Conservation (phyloP, 306 rosid species). For the Acacia crassicarpa region DNA sequence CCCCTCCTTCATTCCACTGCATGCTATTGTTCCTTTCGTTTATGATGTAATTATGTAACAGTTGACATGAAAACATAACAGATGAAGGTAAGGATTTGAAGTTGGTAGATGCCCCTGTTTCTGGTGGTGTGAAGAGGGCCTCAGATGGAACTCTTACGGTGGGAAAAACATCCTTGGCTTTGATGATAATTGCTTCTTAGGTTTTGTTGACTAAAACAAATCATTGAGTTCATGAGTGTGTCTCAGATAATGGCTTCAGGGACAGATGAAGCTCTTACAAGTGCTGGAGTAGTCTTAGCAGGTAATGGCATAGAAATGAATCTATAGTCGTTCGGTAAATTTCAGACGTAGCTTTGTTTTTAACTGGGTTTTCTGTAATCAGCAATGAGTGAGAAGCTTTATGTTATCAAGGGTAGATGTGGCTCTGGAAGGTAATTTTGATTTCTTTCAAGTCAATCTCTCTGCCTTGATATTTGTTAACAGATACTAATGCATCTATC, state of each 20-base stretch:
- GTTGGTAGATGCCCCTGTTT: slow-evolving; percentile 97
- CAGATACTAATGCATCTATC: slow-evolving; percentile 2
- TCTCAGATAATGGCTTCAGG: slow-evolving; percentile 92
- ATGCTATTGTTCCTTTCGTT: slow-evolving; percentile 24
- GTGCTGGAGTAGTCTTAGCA: slow-evolving; percentile 77
- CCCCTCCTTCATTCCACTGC: slow-evolving; percentile 8
- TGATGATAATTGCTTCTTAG: slow-evolving; percentile 20
- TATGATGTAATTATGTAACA: slow-evolving; percentile 36
- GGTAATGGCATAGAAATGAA: slow-evolving; percentile 51
- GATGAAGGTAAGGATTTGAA: slow-evolving; percentile 80
- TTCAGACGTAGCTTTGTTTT: slow-evolving; percentile 30
- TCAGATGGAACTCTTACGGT: slow-evolving; percentile 87
- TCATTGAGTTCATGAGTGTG: slow-evolving; percentile 30
- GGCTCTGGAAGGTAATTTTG: slow-evolving; percentile 87
- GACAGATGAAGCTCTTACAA: slow-evolving; percentile 73
- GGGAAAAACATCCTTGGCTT: slow-evolving; percentile 36
- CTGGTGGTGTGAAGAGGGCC: slow-evolving; percentile 92
- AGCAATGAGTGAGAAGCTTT: slow-evolving; percentile 96
- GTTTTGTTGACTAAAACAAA: slow-evolving; percentile 28
- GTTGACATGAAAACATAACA: slow-evolving; percentile 44
- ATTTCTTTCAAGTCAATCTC: slow-evolving; percentile 21
- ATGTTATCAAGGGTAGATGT: slow-evolving; percentile 82
- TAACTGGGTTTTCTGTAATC: slow-evolving; percentile 40
- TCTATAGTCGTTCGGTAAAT: slow-evolving; percentile 20
- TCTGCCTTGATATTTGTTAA: not conserved